Evolutionary conservation across 352 stramenopile species (phyloP).

Genomic region (Phytophthora hybrid): DNA sequence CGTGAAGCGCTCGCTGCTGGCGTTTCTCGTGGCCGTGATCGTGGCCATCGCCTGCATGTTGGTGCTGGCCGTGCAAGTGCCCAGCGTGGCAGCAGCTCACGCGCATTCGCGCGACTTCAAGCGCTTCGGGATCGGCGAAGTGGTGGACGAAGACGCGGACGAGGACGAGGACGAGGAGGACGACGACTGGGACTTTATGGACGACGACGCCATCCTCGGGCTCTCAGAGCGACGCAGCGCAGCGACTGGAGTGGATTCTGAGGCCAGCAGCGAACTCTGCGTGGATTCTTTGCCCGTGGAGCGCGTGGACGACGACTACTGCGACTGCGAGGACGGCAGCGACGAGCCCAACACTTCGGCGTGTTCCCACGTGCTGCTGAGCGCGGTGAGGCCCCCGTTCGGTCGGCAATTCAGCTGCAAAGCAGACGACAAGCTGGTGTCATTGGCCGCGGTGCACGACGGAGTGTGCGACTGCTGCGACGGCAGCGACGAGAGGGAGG

Average conservation of each 20-base stretch:
- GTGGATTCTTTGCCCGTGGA: slow-evolving; percentile 43
- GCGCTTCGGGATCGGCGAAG: slow-evolving; percentile 27
- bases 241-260: background rate
- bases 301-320: slow-evolving; percentile 93
- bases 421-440: slow-evolving; percentile 43
- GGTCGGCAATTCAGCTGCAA: slow-evolving; percentile 50
- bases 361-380: slow-evolving; percentile 59
- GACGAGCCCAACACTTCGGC: slow-evolving; percentile 91
- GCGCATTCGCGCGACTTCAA: slow-evolving; percentile 14
- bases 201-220: slow-evolving; percentile 52
- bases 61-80: slow-evolving; percentile 27
- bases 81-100: slow-evolving; percentile 14
- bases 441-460: slow-evolving; percentile 85
- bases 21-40: slow-evolving; percentile 25
- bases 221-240: slow-evolving; percentile 17
- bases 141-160: slow-evolving; percentile 51
- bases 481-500: slow-evolving; percentile 90
- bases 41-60: slow-evolving; percentile 33
- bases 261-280: slow-evolving; percentile 27
- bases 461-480: slow-evolving; percentile 99
- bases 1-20: slow-evolving; percentile 18
- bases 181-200: slow-evolving; percentile 74
- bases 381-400: slow-evolving; percentile 11
- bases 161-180: slow-evolving; percentile 60
- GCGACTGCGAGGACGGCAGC: slow-evolving; percentile 92